Conservation (phyloP, 2,329 filamentous ascomycete species). For the Pleoardoris graminearum region DNA sequence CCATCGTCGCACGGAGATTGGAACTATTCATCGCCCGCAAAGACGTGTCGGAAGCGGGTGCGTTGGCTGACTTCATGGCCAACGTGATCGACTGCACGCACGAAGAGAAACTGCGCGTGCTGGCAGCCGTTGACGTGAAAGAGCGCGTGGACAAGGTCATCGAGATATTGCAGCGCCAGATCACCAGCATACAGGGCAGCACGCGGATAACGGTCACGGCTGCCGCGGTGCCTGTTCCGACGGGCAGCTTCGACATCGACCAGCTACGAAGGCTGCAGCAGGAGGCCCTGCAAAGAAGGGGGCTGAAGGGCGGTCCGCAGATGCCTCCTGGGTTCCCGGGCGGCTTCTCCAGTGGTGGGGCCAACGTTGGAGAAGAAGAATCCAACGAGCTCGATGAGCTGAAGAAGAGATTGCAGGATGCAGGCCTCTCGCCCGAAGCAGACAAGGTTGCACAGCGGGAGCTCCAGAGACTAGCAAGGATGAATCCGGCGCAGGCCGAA, state of each 20-base stretch:
- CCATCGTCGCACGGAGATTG: conserved; percentile 81
- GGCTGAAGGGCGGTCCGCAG: conserved; percentile 32
- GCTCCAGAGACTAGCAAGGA: conserved; percentile 84
- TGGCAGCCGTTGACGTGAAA: conserved; percentile 79
- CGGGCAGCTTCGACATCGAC: conserved; percentile 48
- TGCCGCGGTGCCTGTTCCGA: conserved; percentile 56
- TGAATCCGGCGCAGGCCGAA: conserved; percentile 94
- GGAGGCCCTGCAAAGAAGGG: conserved; percentile 45
- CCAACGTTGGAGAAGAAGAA: conserved; percentile 69
- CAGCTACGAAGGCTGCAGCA: conserved; percentile 50
- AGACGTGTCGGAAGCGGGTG: conserved; percentile 77
- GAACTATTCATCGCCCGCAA: conserved; percentile 87
- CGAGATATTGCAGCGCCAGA: conserved; percentile 79
- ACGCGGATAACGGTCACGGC: conserved; percentile 82
- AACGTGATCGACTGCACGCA: conserved; percentile 86
- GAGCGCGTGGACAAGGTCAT: conserved; percentile 79
- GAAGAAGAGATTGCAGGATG: conserved; percentile 81
- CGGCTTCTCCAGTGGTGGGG: conserved; percentile 48
- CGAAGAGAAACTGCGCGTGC: conserved; percentile 86
- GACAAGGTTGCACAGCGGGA: conserved; percentile 90
- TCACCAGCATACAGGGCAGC: conserved; percentile 81
- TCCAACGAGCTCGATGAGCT: conserved; percentile 88
- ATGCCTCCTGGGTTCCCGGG: conserved; percentile 47
- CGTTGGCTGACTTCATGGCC: conserved; percentile 93
- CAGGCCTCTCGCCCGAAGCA: conserved; percentile 80